A percentile compares a stretch with the other conserved stretches of the same genome.
phyloP scores from a whole-genome alignment of 179 eudicot species.

The Pouteria campechiana region DNA sequence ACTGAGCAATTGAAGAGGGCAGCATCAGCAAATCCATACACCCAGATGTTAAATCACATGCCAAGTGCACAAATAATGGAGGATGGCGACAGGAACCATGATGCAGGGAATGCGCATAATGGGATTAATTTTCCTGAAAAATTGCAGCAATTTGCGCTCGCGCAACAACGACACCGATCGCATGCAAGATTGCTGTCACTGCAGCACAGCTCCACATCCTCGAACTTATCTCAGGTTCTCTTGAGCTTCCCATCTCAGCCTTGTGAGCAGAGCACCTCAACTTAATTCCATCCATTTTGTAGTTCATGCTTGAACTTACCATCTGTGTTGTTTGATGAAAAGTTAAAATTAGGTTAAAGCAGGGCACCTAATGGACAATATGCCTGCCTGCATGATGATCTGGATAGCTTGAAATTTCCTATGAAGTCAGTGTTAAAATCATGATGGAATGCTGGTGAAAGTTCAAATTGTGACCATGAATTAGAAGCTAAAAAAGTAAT shows the following conservation, averaged over 20 bases:
- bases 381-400: too few relatives aligned
- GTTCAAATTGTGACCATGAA: too few relatives aligned
- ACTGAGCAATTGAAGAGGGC: slow-evolving; percentile 32
- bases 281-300: too few relatives aligned
- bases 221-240: background rate
- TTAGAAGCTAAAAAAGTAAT: too few relatives aligned
- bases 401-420: too few relatives aligned
- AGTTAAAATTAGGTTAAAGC: too few relatives aligned
- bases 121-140: slow-evolving; percentile 70
- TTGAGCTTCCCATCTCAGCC: slow-evolving; percentile 1
- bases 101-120: slow-evolving; percentile 26
- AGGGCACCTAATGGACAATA: too few relatives aligned
- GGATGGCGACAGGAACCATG: slow-evolving; percentile 48
- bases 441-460: too few relatives aligned
- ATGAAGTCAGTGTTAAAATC: too few relatives aligned
- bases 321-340: too few relatives aligned
- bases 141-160: slow-evolving; percentile 61
- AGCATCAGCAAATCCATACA: slow-evolving; percentile 20
- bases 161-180: slow-evolving; percentile 64
- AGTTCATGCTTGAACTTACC: too few relatives aligned
- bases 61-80: slow-evolving; percentile 15
- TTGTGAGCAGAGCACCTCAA: background rate
- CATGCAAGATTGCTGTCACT: slow-evolving; percentile 33
- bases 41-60: slow-evolving; percentile 13
- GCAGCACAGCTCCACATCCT: slow-evolving; percentile 23